phyloP scores from a whole-genome alignment of 306 rosid genomes.

The Cucumis hystrix region DNA sequence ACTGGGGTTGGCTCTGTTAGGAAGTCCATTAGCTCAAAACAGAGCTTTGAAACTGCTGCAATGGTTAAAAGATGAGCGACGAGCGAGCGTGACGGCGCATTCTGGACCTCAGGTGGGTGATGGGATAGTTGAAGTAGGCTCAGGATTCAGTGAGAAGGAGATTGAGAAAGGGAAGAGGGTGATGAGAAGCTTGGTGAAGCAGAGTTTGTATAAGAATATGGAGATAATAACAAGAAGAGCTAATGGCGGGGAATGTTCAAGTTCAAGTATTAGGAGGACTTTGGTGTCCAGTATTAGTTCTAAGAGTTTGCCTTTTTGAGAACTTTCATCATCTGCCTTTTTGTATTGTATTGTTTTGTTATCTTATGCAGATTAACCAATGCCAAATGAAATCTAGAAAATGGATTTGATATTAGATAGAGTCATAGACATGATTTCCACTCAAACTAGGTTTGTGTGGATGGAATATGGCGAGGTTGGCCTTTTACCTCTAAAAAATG shows the following conservation, averaged over 20 bases:
- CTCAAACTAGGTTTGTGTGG: no score
- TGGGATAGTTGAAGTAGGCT: slow-evolving; percentile 38
- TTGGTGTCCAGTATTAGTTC: slow-evolving; percentile 77
- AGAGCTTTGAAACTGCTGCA: slow-evolving; percentile 67
- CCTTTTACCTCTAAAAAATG: no score
- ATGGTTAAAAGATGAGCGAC: slow-evolving; percentile 79
- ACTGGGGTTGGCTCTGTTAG: slow-evolving; percentile 65
- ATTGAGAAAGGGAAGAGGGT: slow-evolving; percentile 51
- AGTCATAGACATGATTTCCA: no score
- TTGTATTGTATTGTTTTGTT: not conserved
- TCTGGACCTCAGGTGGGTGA: slow-evolving; percentile 65
- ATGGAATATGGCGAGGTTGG: no score
- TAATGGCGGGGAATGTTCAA: slow-evolving; percentile 38
- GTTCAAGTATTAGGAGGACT: slow-evolving; percentile 18
- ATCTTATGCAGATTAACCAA: not conserved
- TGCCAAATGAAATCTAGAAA: not conserved
- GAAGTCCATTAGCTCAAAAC: slow-evolving; percentile 65
- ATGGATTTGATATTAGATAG: no score
- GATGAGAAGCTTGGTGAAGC: slow-evolving; percentile 85
- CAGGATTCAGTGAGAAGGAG: slow-evolving; percentile 31
- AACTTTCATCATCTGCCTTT: not conserved
- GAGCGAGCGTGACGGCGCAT: slow-evolving; percentile 58
- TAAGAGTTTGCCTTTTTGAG: slow-evolving; percentile 56
- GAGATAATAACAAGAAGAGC: slow-evolving; percentile 69
- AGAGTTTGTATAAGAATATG: slow-evolving; percentile 68